Base-by-base conservation (phyloP, 495 filamentous ascomycete genomes). In the Poronia punctata region DNA sequence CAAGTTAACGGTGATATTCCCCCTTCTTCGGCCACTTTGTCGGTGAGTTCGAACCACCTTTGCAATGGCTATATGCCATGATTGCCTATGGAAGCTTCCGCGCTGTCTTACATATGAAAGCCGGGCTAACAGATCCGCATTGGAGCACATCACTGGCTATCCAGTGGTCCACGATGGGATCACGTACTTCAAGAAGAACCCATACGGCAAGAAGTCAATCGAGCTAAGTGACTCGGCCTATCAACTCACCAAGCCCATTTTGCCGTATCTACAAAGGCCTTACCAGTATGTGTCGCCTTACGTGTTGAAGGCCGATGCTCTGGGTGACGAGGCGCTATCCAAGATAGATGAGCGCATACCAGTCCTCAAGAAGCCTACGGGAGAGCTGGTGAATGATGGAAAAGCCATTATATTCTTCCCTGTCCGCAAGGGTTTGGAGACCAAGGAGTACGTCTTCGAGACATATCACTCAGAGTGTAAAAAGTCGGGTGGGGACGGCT, bases 141-240 rank as follows among this genome's bases (percentile, higher is more conserved):
- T 22, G 27, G 54, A 93, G 83, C 90, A 97, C 58, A 74, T 97
- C 46, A 73, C 75, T 26, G 82, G 79, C 46, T 95, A 93, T 67
- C 92, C 92, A 7, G 65, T 92, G 37, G 75, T 97, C 58, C 80
- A 77, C 52, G 88, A 94, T 61, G 68, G 77, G 53, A 79, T 95
- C 65, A 58, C 68, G 25, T 76, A 76, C 57, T 83, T 89, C 75
- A 86, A 89, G 57, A 69, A 68, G 45, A 83, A 88, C 61, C 79
- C 84, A 14, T 78, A 83, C 57, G 90, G 86, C 59, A 79, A 83
- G 48, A 86, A 83, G 63, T 84, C 86, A 39, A 64, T 96, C 53
- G 68, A 83, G 46, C 67, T 86, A 32, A 72, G 80, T 58, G 71
- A 82, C 53, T 67, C 74, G 33, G 76, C 78, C 52, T 95, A 87